Evolutionary conservation across 768 basidiomycete genomes (phyloP).

Genomic region (Tricholoma sp.): DNA sequence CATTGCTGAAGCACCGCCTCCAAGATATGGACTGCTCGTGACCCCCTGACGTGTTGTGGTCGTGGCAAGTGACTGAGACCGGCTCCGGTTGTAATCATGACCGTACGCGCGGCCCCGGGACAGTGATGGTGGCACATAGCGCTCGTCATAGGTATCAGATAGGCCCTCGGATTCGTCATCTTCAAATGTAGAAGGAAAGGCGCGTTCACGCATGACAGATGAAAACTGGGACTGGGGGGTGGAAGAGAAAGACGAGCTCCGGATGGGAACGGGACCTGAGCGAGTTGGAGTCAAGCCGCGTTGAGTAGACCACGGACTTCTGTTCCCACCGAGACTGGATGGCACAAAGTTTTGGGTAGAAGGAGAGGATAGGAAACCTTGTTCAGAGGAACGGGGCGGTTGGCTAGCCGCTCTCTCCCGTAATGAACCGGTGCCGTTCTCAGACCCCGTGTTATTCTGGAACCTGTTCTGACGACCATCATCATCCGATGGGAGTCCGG

Average conservation of each 20-base stretch:
- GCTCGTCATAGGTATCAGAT: conserved; percentile 57
- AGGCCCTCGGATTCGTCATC: conserved; percentile 71
- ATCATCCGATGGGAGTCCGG: conserved; percentile 36
- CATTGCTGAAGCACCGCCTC: conserved; percentile 32
- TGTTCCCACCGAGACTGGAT: conserved; percentile 39
- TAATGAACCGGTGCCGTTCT: conserved; percentile 39
- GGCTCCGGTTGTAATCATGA: conserved; percentile 62
- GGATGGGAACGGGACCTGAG: conserved; percentile 47
- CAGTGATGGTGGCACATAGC: conserved; percentile 40
- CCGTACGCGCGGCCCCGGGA: conserved; percentile 56
- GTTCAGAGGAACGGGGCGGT: conserved; percentile 52
- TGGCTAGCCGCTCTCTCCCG: conserved; percentile 69
- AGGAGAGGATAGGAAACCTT: conserved; percentile 45
- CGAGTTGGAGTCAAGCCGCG: conserved; percentile 45
- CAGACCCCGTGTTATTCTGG: conserved; percentile 32
- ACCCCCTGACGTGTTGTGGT: conserved; percentile 46
- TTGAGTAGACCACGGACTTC: conserved; percentile 38
- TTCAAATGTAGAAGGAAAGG: conserved; percentile 74
- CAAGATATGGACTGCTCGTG: conserved; percentile 45
- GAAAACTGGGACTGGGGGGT: conserved; percentile 52
- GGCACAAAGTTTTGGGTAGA: conserved; percentile 48
- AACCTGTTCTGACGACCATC: conserved; percentile 62
- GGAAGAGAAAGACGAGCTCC: conserved; percentile 65
- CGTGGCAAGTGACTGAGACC: conserved; percentile 73
- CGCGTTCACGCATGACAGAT: conserved; percentile 60